Evolutionary conservation across 257 asterid species (phyloP), one percentile per base, ranked within the genome.

Genomic region (Solanum ossicruentum): DNA sequence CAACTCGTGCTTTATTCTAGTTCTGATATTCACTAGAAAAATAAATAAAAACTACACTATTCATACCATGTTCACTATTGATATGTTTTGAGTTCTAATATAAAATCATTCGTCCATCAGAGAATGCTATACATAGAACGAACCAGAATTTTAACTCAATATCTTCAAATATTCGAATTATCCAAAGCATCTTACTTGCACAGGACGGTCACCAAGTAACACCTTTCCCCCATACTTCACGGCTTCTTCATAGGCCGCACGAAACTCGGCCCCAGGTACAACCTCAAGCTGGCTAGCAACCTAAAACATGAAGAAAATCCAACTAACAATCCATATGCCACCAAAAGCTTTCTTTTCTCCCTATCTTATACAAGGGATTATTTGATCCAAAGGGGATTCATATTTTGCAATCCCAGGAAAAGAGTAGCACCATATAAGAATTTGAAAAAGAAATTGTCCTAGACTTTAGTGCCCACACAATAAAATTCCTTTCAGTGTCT

Each of bases 231-330:
- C 98, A 85, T 95, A 95, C 84, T 95, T 95, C 92, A 86, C 90
- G 80, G 99, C 98, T 91, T 96, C 99, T 69, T 96, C 99, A 88
- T 88, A 95, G 73, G 95, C 99, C 84, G 92, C 97, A 85, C 98
- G 99, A 86, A 96, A 96, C 91, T 96, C 99, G 52, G 93, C 97
- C 78, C 99, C 99, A 10, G 99, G 99, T 51, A 93, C 77, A 90
- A 95, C 99, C 90, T 91, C 97, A 84, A 93, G 97, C 88, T 92
- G 86, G 88, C 91, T 92, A 84, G 98, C 99, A 86, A 96, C 97
- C 99, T 96, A 84, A 54, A 28, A 84, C 51, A 85, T 81, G 47
- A 58, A 84, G 54, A 88, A 49, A 87, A 9, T 47, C 82, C 63
- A n/a, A 23, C 36, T 41, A 58, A 72, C 21, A 77, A 75, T 82